phyloP scores from a whole-genome alignment of 352 stramenopile genomes.

The Phytophthora palmivora region DNA sequence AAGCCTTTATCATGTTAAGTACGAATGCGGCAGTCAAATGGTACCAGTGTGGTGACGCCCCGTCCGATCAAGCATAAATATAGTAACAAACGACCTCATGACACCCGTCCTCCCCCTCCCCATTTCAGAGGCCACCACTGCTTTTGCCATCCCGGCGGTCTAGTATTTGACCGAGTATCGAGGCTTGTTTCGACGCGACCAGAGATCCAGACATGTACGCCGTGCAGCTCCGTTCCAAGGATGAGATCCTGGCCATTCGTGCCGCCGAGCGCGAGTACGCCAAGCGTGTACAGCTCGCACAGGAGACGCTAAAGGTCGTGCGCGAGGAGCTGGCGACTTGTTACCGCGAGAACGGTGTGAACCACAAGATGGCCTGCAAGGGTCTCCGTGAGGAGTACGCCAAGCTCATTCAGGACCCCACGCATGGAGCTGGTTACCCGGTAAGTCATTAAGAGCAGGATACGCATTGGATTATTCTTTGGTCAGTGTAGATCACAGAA shows the following conservation, averaged over 20 bases:
- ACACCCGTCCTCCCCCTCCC: constrained; percentile 20
- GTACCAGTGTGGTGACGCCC: constrained; percentile 13
- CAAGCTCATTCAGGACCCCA: constrained; percentile 82
- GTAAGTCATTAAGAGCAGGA: constrained; percentile 34
- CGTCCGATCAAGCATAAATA: not conserved
- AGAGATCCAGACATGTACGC: constrained; percentile 53
- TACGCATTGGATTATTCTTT: not conserved
- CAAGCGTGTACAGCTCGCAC: constrained; percentile 74
- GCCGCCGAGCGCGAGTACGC: constrained; percentile 79
- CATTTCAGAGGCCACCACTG: constrained; percentile 32
- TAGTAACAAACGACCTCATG: not conserved
- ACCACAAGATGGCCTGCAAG: constrained; percentile 91
- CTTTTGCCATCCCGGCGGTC: constrained; percentile 34
- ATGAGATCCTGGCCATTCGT: constrained; percentile 85
- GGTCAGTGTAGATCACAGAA: not conserved
- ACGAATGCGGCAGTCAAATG: not conserved
- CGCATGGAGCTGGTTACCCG: constrained; percentile 71
- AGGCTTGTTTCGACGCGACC: constrained; percentile 12
- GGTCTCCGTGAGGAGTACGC: constrained; percentile 83
- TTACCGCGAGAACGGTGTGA: constrained; percentile 90
- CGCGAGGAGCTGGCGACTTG: constrained; percentile 86
- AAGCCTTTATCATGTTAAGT: constrained; percentile 7
- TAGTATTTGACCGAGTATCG: constrained; percentile 24
- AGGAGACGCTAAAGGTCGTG: constrained; percentile 87
- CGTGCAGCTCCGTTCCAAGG: constrained; percentile 80